Evolutionary conservation across 1,284 basidiomycete species (phyloP).

Genomic region (Lentinula novae-zelandiae): DNA sequence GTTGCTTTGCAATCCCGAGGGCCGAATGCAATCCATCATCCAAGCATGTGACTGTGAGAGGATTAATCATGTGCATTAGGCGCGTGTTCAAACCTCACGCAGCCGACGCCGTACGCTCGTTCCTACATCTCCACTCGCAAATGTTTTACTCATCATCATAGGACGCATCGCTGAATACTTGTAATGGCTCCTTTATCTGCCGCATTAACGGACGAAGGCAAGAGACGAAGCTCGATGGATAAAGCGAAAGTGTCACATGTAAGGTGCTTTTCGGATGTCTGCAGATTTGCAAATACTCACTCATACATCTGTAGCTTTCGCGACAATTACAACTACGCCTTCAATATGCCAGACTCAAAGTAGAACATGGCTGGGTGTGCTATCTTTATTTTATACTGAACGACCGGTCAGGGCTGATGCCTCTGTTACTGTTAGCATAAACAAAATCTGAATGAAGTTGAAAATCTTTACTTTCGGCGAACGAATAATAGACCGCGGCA

Average conservation of each 20-base stretch:
- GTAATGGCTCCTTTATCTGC: conserved; percentile 1
- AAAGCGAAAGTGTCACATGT: conserved; percentile 64
- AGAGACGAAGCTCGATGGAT: conserved; percentile 46
- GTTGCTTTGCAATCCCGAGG: background rate
- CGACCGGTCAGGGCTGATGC: background rate
- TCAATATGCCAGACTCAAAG: conserved; percentile 71
- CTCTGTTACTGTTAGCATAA: conserved; percentile 41
- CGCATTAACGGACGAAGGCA: conserved; percentile 26
- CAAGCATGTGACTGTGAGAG: background rate
- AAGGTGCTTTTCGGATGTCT: conserved; percentile 20
- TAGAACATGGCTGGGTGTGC: conserved; percentile 77
- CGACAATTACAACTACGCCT: conserved; percentile 71
- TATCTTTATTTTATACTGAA: background rate
- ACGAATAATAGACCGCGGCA: conserved; percentile 28
- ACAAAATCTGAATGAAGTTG: conserved; percentile 58
- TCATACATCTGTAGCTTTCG: conserved; percentile 44
- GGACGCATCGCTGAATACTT: background rate
- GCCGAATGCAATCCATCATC: no score
- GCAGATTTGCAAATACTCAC: background rate
- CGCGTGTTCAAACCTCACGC: background rate
- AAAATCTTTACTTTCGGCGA: conserved; percentile 60
- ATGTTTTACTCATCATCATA: background rate
- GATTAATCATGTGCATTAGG: background rate
- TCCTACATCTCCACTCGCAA: background rate
- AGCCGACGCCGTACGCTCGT: no score